Evolutionary conservation across 192 early-diverging fungal species (phyloP).

Genomic region (Piromyces finnis): DNA sequence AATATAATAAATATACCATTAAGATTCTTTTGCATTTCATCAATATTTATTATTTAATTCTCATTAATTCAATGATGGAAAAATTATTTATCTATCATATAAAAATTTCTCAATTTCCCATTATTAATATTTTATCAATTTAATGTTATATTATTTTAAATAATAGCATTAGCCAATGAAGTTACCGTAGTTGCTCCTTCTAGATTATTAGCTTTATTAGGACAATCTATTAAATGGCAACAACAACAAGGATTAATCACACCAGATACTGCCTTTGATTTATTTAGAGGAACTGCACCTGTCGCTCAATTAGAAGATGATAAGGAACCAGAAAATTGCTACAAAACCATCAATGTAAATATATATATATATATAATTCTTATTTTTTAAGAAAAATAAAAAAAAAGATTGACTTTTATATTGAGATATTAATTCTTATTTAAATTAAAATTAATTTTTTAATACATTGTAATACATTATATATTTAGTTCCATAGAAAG

Average conservation of each 20-base stretch:
- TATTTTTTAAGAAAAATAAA: too few relatives aligned
- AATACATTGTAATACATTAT: background rate
- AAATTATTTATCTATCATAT: too few relatives aligned
- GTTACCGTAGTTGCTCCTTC: slow-evolving; percentile 55
- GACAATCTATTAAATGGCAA: slow-evolving; percentile 82
- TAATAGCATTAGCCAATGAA: slow-evolving; percentile 28
- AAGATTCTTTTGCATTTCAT: too few relatives aligned
- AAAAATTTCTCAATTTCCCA: too few relatives aligned
- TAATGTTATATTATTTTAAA: background rate
- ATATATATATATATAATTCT: too few relatives aligned
- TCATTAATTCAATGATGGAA: too few relatives aligned
- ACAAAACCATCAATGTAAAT: slow-evolving; percentile 66
- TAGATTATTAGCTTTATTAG: slow-evolving; percentile 65
- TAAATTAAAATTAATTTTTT: too few relatives aligned
- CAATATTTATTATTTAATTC: too few relatives aligned
- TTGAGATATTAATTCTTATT: too few relatives aligned
- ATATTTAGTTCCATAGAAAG: slow-evolving; percentile 65
- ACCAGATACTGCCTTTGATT: slow-evolving; percentile 50
- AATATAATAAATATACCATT: too few relatives aligned
- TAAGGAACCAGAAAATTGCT: slow-evolving; percentile 40
- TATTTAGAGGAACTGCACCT: slow-evolving; percentile 56
- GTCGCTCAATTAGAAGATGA: slow-evolving; percentile 53
- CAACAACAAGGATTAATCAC: slow-evolving; percentile 56
- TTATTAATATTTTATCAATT: background rate
- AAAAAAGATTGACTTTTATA: too few relatives aligned